Evolutionary conservation across 2,329 filamentous ascomycete species (phyloP), one percentile per base, ranked within the genome.

Genomic region (Aspergillus sp.): DNA sequence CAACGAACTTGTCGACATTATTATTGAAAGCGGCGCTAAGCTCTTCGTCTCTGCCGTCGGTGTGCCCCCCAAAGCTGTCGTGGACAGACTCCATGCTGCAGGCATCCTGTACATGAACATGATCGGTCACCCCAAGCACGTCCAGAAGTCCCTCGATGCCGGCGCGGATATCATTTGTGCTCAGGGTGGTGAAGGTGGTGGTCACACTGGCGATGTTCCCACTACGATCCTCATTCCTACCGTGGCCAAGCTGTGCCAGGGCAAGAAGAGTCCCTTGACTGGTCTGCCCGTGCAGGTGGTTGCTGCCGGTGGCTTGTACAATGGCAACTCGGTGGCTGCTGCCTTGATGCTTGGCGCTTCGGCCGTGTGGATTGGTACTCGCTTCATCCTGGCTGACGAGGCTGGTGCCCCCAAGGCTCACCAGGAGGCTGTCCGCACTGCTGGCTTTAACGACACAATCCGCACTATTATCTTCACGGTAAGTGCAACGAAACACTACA

Each of bases 101-200:
- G 93, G 93, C 68, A 86, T 99, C 69, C 85, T 96, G 68, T 96
- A 96, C 85, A 98, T 98, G 95, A 99, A 99, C 88, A 99, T 99
- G 95, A 93, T 99, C 76, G 95, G 95, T 68, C 95, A 99, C 85
- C 94, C 95, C 74, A 99, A 99, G 88, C 95, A 99, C 82, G 94
- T 96, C 65, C 86, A 92, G 81, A 99, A 98, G 85, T 96, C 92
- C 79, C 85, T 99, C 64, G 92, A 94, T 54, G 86, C 93, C 61
- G 95, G 93, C 67, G 91, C 88, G 70, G 95, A 99, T 80, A 90
- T 99, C 72, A 98, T 99, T 82, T 98, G 94, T 83, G 95, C 95
- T 55, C 95, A 99, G 82, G 95, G 95, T 75, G 94, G 95, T 71
- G 95, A 99, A 82, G 95, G 95, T 66, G 95, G 95, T 76, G 95